Percentiles rank a stretch among this genome's conserved stretches.
Evolutionary conservation across 352 stramenopile species (phyloP).

Genomic region (Phytophthora cryptogea): DNA sequence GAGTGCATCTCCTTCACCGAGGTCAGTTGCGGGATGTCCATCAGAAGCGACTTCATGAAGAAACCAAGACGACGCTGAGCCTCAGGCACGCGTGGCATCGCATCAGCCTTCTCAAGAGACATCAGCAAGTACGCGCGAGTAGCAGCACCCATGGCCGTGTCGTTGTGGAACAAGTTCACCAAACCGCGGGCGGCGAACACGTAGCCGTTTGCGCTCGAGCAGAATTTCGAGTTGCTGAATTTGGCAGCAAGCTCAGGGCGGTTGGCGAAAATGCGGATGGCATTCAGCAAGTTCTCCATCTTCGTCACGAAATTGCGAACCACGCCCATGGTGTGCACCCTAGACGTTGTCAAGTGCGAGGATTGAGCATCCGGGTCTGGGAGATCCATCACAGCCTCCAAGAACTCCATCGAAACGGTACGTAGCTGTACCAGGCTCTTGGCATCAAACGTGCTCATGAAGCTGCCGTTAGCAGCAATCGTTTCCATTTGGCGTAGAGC

Average conservation of each 20-base stretch:
- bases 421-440: slow-evolving; percentile 57
- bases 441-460: slow-evolving; percentile 71
- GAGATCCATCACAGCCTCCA: slow-evolving; percentile 76
- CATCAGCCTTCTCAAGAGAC: slow-evolving; percentile 70
- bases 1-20: slow-evolving; percentile 84
- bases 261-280: slow-evolving; percentile 58
- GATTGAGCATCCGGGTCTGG: slow-evolving; percentile 63
- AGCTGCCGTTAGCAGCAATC: slow-evolving; percentile 59
- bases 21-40: slow-evolving; percentile 76
- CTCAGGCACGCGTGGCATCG: slow-evolving; percentile 73
- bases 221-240: slow-evolving; percentile 79
- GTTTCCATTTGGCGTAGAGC: slow-evolving; percentile 66
- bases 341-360: slow-evolving; percentile 49
- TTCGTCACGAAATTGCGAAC: slow-evolving; percentile 79
- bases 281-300: slow-evolving; percentile 71
- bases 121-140: slow-evolving; percentile 73
- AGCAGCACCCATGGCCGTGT: slow-evolving; percentile 77
- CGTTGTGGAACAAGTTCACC: slow-evolving; percentile 78
- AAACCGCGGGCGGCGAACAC: slow-evolving; percentile 73
- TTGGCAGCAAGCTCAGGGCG: slow-evolving; percentile 59
- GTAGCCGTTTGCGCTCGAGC: slow-evolving; percentile 77
- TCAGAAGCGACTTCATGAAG: slow-evolving; percentile 81
- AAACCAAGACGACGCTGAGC: slow-evolving; percentile 78
- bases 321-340: slow-evolving; percentile 74
- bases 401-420: slow-evolving; percentile 67